Percentiles rank a stretch among this genome's conserved stretches.
Conservation (phyloP, 2,329 filamentous ascomycete species). For the Nannizziopsis arthrosporioides region DNA sequence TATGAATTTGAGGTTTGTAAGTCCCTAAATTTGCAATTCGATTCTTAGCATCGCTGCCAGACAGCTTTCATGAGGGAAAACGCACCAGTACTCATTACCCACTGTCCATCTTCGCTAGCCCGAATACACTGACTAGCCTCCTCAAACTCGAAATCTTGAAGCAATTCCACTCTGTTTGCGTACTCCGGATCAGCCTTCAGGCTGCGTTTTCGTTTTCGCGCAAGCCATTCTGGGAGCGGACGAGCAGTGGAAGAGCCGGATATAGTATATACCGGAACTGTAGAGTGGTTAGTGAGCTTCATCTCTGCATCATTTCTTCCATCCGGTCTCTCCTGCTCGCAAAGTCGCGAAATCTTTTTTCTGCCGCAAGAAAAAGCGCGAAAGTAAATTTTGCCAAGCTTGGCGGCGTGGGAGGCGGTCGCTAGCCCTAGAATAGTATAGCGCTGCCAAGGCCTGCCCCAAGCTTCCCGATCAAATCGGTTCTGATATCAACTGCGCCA, state of each 20-base stretch:
- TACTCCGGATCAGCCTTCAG: conserved; percentile 88
- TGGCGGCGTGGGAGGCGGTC: neutral
- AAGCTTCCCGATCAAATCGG: neutral
- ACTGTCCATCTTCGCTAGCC: conserved; percentile 88
- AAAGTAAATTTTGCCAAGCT: conserved; percentile 7
- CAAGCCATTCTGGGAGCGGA: conserved; percentile 89
- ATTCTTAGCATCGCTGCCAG: neutral
- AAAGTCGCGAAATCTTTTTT: neutral
- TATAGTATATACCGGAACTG: conserved; percentile 87
- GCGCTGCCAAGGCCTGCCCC: neutral
- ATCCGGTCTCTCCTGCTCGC: neutral
- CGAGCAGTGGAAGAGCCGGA: conserved; percentile 80
- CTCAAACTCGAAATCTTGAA: conserved; percentile 97
- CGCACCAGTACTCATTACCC: conserved; percentile 85
- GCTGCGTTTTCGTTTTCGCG: conserved; percentile 75
- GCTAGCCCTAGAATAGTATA: neutral
- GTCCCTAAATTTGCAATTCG: conserved; percentile 36
- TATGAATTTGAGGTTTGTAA: conserved; percentile 75
- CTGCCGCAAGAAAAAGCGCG: neutral
- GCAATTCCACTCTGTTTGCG: conserved; percentile 80
- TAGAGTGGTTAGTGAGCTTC: conserved; percentile 53
- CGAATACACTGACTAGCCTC: conserved; percentile 85
- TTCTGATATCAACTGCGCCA: conserved; percentile 2
- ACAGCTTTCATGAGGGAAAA: conserved; percentile 5
- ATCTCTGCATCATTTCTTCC: conserved; percentile 21